These are phyloP conservation scores for Ophiostoma ulmi DNA, from an alignment of 2,329 filamentous ascomycete genomes.

Conservation along the genomic window DNA sequence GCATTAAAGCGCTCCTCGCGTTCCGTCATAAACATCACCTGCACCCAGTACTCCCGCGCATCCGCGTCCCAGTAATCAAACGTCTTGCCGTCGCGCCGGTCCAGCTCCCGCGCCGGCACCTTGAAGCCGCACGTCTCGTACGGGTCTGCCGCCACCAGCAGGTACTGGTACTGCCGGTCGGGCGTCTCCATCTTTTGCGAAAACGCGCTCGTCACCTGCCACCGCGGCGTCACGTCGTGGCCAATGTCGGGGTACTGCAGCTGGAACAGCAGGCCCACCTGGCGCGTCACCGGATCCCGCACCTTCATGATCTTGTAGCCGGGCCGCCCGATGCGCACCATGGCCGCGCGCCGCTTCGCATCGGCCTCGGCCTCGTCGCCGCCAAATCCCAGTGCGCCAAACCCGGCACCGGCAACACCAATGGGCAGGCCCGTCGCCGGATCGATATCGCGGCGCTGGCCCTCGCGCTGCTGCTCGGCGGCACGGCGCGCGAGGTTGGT, in stretches of 20 bases:
- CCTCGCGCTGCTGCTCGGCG: conserved; percentile 90
- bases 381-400: conserved; percentile 47
- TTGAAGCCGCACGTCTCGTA: conserved; percentile 98
- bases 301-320: conserved; percentile 98
- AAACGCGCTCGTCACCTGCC: conserved; percentile 96
- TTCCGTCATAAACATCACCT: conserved; percentile 98
- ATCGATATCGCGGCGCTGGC: conserved; percentile 62
- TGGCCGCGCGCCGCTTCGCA: conserved; percentile 55
- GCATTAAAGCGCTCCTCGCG: conserved; percentile 62
- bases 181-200: conserved; percentile 93
- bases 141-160: conserved; percentile 90
- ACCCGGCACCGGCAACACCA: conserved; percentile 69
- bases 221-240: conserved; percentile 67
- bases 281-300: conserved; percentile 70
- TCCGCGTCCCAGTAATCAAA: conserved; percentile 96
- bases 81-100: conserved; percentile 79
- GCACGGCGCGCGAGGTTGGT: conserved; percentile 94
- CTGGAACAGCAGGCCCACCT: conserved; percentile 14
- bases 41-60: conserved; percentile 94
- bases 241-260: conserved; percentile 79
- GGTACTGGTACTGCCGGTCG: conserved; percentile 90
- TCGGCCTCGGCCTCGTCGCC: conserved; percentile 35
- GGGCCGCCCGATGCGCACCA: conserved; percentile 90
- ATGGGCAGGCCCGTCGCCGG: conserved; percentile 65
- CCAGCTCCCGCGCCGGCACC: conserved; percentile 86